phyloP scores from a whole-genome alignment of 192 early-diverging fungal genomes.

The Thoreauomyces humboldtii region DNA sequence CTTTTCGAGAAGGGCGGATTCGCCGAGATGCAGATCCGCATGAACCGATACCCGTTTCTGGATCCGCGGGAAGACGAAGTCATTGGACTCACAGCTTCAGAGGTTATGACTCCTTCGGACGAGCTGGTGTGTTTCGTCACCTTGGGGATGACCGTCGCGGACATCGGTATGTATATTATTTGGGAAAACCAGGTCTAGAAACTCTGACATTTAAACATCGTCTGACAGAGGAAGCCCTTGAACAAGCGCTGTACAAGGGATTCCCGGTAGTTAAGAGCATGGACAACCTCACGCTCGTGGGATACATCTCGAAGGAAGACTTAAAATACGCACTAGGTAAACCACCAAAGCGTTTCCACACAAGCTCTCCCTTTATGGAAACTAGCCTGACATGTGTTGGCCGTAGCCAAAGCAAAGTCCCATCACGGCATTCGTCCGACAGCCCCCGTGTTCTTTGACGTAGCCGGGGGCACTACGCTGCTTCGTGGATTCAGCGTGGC shows the following conservation, averaged over 20 bases:
- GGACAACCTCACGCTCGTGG: conserved; percentile 58
- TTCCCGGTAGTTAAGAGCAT: conserved; percentile 68
- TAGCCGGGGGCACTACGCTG: too few species aligned
- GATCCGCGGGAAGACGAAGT: conserved; percentile 42
- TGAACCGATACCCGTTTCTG: conserved; percentile 49
- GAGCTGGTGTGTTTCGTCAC: conserved; percentile 36
- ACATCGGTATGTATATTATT: conserved; percentile 43
- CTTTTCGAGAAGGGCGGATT: conserved; percentile 47
- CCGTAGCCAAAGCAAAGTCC: neutral
- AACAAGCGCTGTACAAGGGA: conserved; percentile 64
- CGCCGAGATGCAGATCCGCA: conserved; percentile 27
- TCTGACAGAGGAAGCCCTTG: conserved; percentile 28
- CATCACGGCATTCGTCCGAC: conserved; percentile 1
- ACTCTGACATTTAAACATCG: conserved; percentile 49
- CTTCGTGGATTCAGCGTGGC: too few species aligned
- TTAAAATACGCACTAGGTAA: conserved; percentile 60
- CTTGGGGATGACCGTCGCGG: conserved; percentile 37
- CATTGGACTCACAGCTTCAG: conserved; percentile 73
- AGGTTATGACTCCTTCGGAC: conserved; percentile 73
- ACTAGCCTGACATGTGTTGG: too few species aligned
- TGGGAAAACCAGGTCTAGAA: conserved; percentile 65
- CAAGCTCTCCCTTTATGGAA: too few species aligned
- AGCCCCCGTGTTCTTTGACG: conserved; percentile 16
- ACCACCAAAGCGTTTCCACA: too few species aligned
- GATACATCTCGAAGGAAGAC: conserved; percentile 75